These are phyloP conservation scores for Tetracentron sinense DNA, from an alignment of 164 flowering plant genomes.

Conservation along the genomic window DNA sequence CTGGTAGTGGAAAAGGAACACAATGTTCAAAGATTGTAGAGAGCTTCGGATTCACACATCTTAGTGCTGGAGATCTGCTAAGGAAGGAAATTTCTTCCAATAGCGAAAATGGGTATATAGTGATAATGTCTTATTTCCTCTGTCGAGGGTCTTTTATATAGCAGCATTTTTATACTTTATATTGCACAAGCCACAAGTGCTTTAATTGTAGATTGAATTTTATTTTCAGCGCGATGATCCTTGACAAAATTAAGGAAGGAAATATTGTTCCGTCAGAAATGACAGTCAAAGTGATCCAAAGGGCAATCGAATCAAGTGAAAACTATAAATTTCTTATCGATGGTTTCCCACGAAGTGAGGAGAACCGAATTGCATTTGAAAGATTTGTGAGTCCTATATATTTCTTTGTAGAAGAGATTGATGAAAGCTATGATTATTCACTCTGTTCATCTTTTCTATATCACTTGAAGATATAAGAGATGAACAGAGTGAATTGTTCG, in stretches of 20 bases:
- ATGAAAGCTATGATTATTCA: neutral
- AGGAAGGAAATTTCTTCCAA: constrained; percentile 67
- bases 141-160: constrained; percentile 5
- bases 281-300: constrained; percentile 67
- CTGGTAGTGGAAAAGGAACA: constrained; percentile 82
- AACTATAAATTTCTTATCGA: constrained; percentile 76
- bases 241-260: constrained; percentile 71
- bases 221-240: constrained; percentile 64
- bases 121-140: neutral
- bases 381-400: constrained; percentile 54
- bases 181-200: neutral
- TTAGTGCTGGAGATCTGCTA: constrained; percentile 89
- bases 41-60: constrained; percentile 64
- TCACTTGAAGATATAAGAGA: too few species aligned
- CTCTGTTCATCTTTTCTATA: neutral
- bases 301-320: constrained; percentile 60
- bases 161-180: neutral
- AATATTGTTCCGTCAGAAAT: constrained; percentile 88
- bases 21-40: constrained; percentile 59
- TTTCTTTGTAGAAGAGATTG: constrained; percentile 7
- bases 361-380: constrained; percentile 86
- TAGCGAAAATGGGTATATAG: constrained; percentile 60
- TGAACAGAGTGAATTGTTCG: too few species aligned
- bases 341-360: constrained; percentile 94
- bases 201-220: constrained; percentile 8